phyloP scores from a whole-genome alignment of 2,329 filamentous ascomycete genomes.

The Cadophora malorum region DNA sequence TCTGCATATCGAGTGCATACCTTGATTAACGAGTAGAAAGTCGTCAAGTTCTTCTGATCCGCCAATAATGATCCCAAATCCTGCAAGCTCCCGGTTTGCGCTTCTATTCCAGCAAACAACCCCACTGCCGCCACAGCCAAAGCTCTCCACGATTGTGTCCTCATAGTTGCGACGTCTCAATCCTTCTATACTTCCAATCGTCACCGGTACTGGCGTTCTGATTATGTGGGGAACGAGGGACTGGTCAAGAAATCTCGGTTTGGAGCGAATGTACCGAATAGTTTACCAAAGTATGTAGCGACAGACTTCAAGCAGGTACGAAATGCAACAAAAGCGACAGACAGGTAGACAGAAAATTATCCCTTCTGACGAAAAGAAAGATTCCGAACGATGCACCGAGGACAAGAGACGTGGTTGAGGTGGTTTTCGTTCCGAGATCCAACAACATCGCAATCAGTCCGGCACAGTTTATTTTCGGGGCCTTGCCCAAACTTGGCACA shows the following conservation, averaged over 20 bases:
- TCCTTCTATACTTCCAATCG: not conserved
- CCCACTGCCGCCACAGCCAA: slow-evolving; percentile 26
- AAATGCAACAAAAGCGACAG: not conserved
- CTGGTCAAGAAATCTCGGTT: not conserved
- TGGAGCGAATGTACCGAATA: not conserved
- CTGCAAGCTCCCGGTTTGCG: slow-evolving; percentile 34
- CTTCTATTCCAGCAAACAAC: slow-evolving; percentile 30
- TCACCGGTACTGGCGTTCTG: not conserved
- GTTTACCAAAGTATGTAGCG: not conserved
- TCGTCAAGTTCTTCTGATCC: slow-evolving; percentile 51
- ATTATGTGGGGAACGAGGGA: not conserved
- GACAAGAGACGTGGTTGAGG: not conserved
- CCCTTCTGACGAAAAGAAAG: not conserved
- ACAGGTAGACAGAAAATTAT: not conserved
- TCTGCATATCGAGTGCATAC: slow-evolving; percentile 39
- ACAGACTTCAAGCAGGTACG: slow-evolving; percentile 6
- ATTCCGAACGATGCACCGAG: not conserved
- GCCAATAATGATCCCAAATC: slow-evolving; percentile 51
- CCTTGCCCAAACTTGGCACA: slow-evolving; percentile 12
- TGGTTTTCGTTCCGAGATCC: not conserved
- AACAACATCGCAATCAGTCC: not conserved
- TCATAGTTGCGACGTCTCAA: slow-evolving; percentile 25
- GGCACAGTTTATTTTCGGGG: not conserved
- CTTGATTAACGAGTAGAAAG: slow-evolving; percentile 53
- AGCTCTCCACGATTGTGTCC: slow-evolving; percentile 32